Evolutionary conservation across 805 yeast species (phyloP), one percentile per base, ranked within the genome.

Genomic region (Saturnispora sekii): DNA sequence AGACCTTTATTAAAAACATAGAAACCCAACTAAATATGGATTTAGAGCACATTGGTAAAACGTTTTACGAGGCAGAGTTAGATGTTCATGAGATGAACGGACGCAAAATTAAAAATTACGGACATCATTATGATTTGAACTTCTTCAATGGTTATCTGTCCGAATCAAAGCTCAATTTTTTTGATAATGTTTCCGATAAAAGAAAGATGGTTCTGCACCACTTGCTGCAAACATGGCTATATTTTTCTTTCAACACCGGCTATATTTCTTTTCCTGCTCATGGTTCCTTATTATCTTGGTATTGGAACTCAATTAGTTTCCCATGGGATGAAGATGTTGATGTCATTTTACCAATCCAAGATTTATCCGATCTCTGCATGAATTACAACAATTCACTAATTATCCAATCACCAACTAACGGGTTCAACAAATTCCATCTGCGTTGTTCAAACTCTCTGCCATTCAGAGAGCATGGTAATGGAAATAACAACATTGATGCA

Each of bases 401-500:
- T 53, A 59, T 74, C 14, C 76, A 74, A 51, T 63, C 66, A 44
- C 50, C 63, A 6, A 47, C 51, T 4, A 45, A 49, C 41, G 69
- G 70, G 1, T 60, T 50, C 38, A 50, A 54, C 12, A 63, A 61
- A 42, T 60, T 55, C 41, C 61, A 37, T 41, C 48, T 65, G 26
- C 66, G 62, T 49, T 64, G 66, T 40, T 72, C 77, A 2, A 60
- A 72, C 10, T 71, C 70, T n/a, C 63, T 79, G 9, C 76, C 85
- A 1, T 45, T 48, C 21, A 66, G 89, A 56, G 60, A 57, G 0
- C 69, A 70, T 44, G 84, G 77, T 1, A 79, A 75, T 51, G 84
- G 82, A 1, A 53, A 60, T 18, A 80, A 81, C 56, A 77, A 77
- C 52, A 81, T 82, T 38, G 86, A 81, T 62, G 89, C 84, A 0